Percentiles rank a stretch among this genome's conserved stretches.
Evolutionary conservation across 2,329 filamentous ascomycete genomes (phyloP).

Genomic region (Pseudocercospora cruenta): DNA sequence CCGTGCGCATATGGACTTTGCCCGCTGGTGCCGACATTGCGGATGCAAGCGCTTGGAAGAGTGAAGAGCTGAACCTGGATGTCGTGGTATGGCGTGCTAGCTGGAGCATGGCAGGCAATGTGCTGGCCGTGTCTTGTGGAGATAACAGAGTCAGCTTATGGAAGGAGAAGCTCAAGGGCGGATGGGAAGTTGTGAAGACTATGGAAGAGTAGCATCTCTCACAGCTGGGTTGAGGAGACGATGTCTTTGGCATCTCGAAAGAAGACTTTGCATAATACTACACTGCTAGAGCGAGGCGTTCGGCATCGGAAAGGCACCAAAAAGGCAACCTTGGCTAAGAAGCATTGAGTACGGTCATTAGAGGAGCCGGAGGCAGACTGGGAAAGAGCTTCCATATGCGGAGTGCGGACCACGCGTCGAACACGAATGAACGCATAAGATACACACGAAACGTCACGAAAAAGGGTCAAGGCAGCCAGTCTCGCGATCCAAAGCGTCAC

Average conservation of each 20-base stretch:
- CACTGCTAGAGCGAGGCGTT: background rate
- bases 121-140: constrained; percentile 86
- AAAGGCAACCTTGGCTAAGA: background rate
- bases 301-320: background rate
- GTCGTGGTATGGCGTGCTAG: constrained; percentile 92
- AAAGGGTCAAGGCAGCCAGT: background rate
- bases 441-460: constrained; percentile 7
- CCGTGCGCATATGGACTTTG: constrained; percentile 91
- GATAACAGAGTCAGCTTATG: constrained; percentile 97
- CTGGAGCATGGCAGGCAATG: constrained; percentile 97
- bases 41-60: constrained; percentile 72
- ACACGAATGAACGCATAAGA: constrained; percentile 5
- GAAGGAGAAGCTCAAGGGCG: constrained; percentile 96
- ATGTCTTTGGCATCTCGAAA: background rate
- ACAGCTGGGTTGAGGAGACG: background rate
- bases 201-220: constrained; percentile 63
- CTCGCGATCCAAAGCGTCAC: background rate
- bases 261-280: background rate
- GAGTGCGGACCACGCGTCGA: constrained; percentile 4
- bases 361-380: background rate
- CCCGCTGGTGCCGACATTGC: constrained; percentile 44
- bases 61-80: constrained; percentile 85
- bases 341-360: background rate
- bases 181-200: constrained; percentile 97
- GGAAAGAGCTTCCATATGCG: background rate